Base-by-base conservation (phyloP, 306 rosid species). In the Trifolium dubium region DNA sequence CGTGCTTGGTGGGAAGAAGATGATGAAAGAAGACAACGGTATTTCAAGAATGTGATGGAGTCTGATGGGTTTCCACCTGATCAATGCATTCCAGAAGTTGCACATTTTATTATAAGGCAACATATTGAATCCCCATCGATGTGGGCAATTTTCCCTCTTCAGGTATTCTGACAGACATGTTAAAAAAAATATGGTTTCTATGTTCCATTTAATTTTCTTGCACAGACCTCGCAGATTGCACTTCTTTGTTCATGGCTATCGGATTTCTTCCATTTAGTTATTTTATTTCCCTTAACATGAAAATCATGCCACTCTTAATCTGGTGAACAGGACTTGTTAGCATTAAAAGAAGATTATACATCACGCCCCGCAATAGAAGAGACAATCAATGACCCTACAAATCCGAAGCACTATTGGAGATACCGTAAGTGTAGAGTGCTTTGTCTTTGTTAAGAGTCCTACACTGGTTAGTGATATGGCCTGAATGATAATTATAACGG, bases 1-100 rank as follows among this genome's bases (percentile, higher is more conserved):
- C 96, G 99, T 67, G 97, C 97, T 71, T 94, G 99, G 99, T 94
- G 99, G 99, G 99, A 94, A 80, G 97, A 94, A 86, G 96, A 94
- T 39, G 99, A 92, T 61, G 99, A 92, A 28, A 88, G 99, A 85
- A 81, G 99, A 44, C 80, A 30, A 7, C 90, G 92, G 13, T 94
- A 78, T 83, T 88, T 86, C 82, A 87, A 88, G 82, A 81, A 30
- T 53, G 79, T 91, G 61, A 77, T 91, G 67, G 96, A 85, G 32
- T 85, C 96, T 13, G 86, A 94, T 61, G 72, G 18, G 64, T 70
- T 87, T 81, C 92, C 98, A 29, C 95, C 96, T 2, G 83, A 79
- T 65, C 87, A 59, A 55, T 94, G 97, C 67, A 79, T 78, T 81
- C 92, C 98, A 14, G 98, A 94, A 30, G 66, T 94, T 66, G 95